Conservation (phyloP, 1,139 yeast genomes). For the Zhuliangozyma blackwelliae region DNA sequence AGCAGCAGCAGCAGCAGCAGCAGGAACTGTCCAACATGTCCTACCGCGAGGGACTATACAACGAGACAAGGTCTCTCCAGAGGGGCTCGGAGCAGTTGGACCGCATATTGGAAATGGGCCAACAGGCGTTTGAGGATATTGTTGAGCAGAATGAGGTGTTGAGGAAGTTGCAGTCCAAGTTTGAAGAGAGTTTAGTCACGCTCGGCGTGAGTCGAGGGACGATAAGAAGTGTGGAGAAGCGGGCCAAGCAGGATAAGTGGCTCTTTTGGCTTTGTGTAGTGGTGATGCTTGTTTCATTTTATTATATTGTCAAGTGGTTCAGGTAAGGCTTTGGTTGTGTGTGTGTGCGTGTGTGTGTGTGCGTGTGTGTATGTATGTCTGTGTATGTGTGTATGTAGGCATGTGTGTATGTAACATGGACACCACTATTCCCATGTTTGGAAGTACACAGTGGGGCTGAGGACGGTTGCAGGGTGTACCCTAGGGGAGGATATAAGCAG, state of each 20-base stretch:
- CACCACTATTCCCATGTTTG: too few species aligned
- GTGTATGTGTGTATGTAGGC: too few species aligned
- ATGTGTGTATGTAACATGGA: too few species aligned
- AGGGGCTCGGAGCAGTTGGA: constrained; percentile 81
- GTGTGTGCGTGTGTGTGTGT: background rate
- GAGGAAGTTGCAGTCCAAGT: constrained; percentile 55
- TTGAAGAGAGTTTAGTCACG: constrained; percentile 69
- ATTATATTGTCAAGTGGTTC: constrained; percentile 63
- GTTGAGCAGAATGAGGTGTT: constrained; percentile 80
- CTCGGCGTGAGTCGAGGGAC: constrained; percentile 87
- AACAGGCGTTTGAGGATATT: constrained; percentile 78
- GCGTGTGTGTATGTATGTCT: too few species aligned
- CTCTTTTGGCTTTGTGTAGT: constrained; percentile 75
- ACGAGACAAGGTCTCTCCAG: constrained; percentile 62
- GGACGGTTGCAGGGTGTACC: too few species aligned
- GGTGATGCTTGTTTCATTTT: constrained; percentile 63
- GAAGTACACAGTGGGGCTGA: too few species aligned
- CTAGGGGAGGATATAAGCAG: too few species aligned
- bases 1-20: constrained; percentile 16
- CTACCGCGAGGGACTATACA: constrained; percentile 62
- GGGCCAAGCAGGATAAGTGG: constrained; percentile 88
- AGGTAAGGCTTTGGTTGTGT: constrained; percentile 27
- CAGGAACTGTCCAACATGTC: constrained; percentile 30
- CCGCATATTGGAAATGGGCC: constrained; percentile 86
- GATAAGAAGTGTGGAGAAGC: constrained; percentile 70